Base-by-base conservation (phyloP, 139 green algal genomes). In the Auxenochlorella protothecoides region DNA sequence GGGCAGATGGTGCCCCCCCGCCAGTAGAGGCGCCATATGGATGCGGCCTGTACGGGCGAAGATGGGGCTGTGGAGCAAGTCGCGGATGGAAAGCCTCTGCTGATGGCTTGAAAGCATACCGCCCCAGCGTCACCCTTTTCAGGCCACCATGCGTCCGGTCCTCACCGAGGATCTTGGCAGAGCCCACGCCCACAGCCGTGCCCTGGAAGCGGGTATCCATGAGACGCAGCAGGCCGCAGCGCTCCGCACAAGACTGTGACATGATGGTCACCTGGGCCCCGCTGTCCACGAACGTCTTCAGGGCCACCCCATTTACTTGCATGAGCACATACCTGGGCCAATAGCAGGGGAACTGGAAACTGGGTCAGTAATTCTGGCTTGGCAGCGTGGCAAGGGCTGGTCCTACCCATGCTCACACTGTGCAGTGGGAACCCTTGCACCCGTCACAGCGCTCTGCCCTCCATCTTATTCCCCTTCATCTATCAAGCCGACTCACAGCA, bases 151-250 rank as follows among this genome's bases (percentile, higher is more conserved):
- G 27, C 1, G 27, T 0, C 68, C 3, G 5, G 1, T 60, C 57
- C 71, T 16, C 72, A 71, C 93, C 94, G 13, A 98, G 59, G 63
- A 98, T 97, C 72, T 86, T 91, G 59, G 74, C 80, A 7, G 78
- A 85, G 70, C 94, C 94, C 55, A 98, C 94, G 60, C 94, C 94
- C 65, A 89, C 77, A 0, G 93, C 94, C 56, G 90, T 86, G 55
- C 94, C 94, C 59, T 74, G 55, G 68, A 90, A 98, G 5, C 94
- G 84, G 67, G 83, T 90, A 86, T 99, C 94, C 68, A 97, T 76
- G 12, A 98, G 86, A 3, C 85, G 86, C 54, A 86, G 81, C 12
- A 99, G 73, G 76, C 87, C 80, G 81, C 84, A 92, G 68, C 87
- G 83, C 74, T 91, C 80, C 2, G 87, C 92, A 74, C 86, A 92